Percentiles rank a stretch among this genome's conserved stretches.
phyloP scores from a whole-genome alignment of 805 yeast species.

The Komagataella kurtzmanii region DNA sequence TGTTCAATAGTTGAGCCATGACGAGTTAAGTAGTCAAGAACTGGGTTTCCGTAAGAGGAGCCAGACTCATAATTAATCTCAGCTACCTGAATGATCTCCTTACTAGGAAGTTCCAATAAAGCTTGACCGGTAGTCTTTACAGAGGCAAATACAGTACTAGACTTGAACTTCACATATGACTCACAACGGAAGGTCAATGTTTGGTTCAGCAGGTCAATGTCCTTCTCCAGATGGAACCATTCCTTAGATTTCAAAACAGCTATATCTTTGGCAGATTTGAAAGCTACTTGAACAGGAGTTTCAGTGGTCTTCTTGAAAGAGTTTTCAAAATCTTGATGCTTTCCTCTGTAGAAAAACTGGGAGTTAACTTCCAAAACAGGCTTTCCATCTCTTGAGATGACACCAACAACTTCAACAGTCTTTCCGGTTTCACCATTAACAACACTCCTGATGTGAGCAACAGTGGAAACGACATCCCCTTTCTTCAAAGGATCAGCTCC shows the following conservation, averaged over 20 bases:
- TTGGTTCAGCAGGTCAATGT: slow-evolving; percentile 61
- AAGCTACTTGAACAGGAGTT: slow-evolving; percentile 69
- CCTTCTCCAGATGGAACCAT: slow-evolving; percentile 81
- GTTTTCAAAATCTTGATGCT: slow-evolving; percentile 75
- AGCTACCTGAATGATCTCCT: slow-evolving; percentile 77
- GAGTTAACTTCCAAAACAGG: slow-evolving; percentile 92
- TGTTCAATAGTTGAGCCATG: slow-evolving; percentile 91
- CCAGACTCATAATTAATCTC: slow-evolving; percentile 81
- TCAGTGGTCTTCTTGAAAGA: slow-evolving; percentile 84
- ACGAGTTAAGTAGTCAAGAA: slow-evolving; percentile 82
- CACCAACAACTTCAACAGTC: slow-evolving; percentile 90
- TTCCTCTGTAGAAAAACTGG: slow-evolving; percentile 93
- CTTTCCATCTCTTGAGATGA: slow-evolving; percentile 57
- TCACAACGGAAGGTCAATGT: slow-evolving; percentile 81
- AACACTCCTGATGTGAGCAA: slow-evolving; percentile 80
- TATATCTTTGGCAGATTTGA: slow-evolving; percentile 72
- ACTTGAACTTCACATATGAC: slow-evolving; percentile 72
- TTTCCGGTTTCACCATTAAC: slow-evolving; percentile 88
- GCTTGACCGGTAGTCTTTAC: slow-evolving; percentile 81
- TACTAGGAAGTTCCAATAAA: slow-evolving; percentile 79
- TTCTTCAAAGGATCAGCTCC: slow-evolving; percentile 82
- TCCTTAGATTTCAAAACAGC: slow-evolving; percentile 92
- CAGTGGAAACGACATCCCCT: slow-evolving; percentile 74
- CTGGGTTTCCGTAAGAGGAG: slow-evolving; percentile 94
- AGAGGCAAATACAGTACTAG: slow-evolving; percentile 60